Evolutionary conservation across 108 stramenopile species (phyloP).

Genomic region (Halocafeteria seosinensis): DNA sequence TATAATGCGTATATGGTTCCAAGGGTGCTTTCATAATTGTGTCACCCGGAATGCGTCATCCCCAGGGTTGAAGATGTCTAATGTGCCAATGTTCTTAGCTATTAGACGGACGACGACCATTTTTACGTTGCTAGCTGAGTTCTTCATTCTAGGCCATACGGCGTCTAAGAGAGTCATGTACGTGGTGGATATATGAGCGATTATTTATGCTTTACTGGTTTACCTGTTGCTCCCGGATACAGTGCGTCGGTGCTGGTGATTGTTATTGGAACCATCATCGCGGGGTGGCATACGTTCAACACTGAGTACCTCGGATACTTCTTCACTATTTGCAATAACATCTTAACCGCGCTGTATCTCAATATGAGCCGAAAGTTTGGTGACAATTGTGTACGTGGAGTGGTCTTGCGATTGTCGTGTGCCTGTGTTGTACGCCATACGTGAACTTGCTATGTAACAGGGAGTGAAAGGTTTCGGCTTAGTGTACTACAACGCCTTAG

Average conservation of each 20-base stretch:
- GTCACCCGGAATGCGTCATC: too few species aligned
- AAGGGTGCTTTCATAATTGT: too few species aligned
- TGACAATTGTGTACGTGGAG: not conserved
- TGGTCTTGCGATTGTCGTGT: not conserved
- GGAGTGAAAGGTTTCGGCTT: not conserved
- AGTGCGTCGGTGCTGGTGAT: not conserved
- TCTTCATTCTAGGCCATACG: not conserved
- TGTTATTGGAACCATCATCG: not conserved
- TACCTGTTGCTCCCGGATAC: not conserved
- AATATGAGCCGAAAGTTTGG: not conserved
- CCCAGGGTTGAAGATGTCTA: not conserved
- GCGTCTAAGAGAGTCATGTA: not conserved
- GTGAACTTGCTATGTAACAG: not conserved
- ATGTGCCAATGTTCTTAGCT: not conserved
- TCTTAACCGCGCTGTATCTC: not conserved
- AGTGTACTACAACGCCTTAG: slow-evolving; percentile 1
- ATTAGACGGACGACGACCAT: not conserved
- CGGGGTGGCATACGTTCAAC: not conserved
- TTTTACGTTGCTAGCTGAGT: not conserved
- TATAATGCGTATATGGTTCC: too few species aligned
- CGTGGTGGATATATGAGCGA: not conserved
- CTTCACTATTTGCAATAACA: not conserved
- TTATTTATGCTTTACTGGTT: not conserved
- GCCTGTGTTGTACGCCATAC: not conserved
- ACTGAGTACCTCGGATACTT: not conserved